Conservation (phyloP, 2,329 filamentous ascomycete genomes). For the Escovopsis sp. region DNA sequence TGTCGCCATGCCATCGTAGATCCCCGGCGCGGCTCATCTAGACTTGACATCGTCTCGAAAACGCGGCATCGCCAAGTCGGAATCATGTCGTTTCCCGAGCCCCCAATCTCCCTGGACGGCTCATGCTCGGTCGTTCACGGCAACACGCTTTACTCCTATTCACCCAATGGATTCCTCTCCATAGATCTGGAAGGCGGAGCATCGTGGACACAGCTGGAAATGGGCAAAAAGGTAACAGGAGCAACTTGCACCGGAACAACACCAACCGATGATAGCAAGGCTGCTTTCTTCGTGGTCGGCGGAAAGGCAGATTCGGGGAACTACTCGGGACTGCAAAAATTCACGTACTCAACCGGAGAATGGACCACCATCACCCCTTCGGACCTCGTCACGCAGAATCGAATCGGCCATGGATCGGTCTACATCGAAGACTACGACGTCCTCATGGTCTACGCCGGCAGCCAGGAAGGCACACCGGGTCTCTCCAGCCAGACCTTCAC, state of each 20-base stretch:
- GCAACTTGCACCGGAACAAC: conserved; percentile 62
- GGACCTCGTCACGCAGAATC: conserved; percentile 45
- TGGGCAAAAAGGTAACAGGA: conserved; percentile 56
- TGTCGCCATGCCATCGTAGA: conserved; percentile 10
- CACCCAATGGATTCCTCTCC: conserved; percentile 58
- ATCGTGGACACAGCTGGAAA: conserved; percentile 51
- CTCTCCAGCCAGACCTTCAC: conserved; percentile 62
- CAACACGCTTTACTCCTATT: conserved; percentile 74
- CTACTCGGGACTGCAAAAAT: conserved; percentile 65
- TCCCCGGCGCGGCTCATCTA: not conserved
- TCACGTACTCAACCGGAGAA: conserved; percentile 34
- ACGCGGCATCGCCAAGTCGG: not conserved
- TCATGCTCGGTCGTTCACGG: conserved; percentile 71
- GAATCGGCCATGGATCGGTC: conserved; percentile 57
- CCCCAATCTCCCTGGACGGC: conserved; percentile 52
- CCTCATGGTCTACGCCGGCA: conserved; percentile 71
- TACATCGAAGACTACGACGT: conserved; percentile 56
- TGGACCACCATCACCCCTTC: conserved; percentile 33
- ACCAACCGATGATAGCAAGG: conserved; percentile 38
- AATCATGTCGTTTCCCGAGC: conserved; percentile 57
- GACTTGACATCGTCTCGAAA: not conserved
- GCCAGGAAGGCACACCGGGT: conserved; percentile 39
- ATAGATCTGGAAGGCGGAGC: conserved; percentile 53
- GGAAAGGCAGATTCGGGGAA: conserved; percentile 38
- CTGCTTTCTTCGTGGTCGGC: conserved; percentile 68